Base-by-base conservation (phyloP, 2,329 filamentous ascomycete species). In the Zasmidium citrigriseum region DNA sequence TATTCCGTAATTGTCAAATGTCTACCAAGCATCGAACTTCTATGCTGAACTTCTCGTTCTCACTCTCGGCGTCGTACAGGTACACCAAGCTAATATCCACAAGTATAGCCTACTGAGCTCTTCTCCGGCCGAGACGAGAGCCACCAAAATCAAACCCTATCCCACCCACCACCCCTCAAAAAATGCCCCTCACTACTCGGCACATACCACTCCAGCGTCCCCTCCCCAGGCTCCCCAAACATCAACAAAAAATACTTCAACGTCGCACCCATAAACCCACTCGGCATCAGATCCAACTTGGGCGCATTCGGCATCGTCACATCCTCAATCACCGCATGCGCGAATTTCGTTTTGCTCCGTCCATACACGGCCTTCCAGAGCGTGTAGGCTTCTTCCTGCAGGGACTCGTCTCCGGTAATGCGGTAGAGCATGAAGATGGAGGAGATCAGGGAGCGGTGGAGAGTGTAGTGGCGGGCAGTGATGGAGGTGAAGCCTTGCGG, bases 361-460 rank as follows among this genome's bases (percentile, higher is more conserved):
- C 79, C 79, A 58, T 85, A 78, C 29, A 92, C 80, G 10, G 83
- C 81, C 55, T 82, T 71, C 70, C 91, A 91, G 89, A 92, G 91
- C 55, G 78, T 78, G 89, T 89, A 91, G 1, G 88, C 89, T 69
- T 86, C 86, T 57, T 88, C 82, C 68, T 84, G 85, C 81, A 86
- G 89, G 49, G 79, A 76, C 1, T 78, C 65, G 62, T 90, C 85
- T 23, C 88, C 89, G 0, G 89, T 91, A 58, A 90, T 79, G 58
- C 89, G 84, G 72, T 88, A 91, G 79, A 93, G 84, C 69, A 91
- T 83, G 73, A 91, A 93, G 3, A 95, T 83, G 16, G 86, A 89
- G 76, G 93, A 89, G 54, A 93, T 91, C 1, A 89, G 89, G 74
- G 93, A 89, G 20, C 89, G 89, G 7, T 87, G 82, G 46, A 91